These are phyloP conservation scores for Neonectria sp. DNA, from an alignment of 2,329 filamentous ascomycete genomes.

Conservation along the genomic window DNA sequence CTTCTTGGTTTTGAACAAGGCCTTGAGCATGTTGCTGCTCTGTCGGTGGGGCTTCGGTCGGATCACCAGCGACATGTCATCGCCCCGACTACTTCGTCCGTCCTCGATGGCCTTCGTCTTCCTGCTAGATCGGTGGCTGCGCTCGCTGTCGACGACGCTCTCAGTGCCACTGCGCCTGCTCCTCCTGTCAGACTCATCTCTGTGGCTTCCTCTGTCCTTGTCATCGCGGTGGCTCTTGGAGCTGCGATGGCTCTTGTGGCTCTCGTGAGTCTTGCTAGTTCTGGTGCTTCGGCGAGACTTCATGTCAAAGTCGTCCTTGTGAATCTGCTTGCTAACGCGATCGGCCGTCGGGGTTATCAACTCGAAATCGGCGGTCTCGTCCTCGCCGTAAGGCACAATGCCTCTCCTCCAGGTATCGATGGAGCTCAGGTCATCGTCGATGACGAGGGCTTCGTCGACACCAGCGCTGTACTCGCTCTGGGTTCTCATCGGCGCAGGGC, in stretches of 20 bases:
- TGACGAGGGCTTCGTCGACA: slow-evolving; percentile 70
- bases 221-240: slow-evolving; percentile 46
- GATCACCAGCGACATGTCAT: slow-evolving; percentile 58
- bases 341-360: slow-evolving; percentile 71
- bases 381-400: slow-evolving; percentile 63
- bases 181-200: slow-evolving; percentile 34
- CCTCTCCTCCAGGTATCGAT: slow-evolving; percentile 74
- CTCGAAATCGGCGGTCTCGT: slow-evolving; percentile 67
- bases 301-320: slow-evolving; percentile 59
- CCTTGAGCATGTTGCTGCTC: slow-evolving; percentile 69
- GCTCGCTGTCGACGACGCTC: slow-evolving; percentile 58
- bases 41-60: slow-evolving; percentile 64
- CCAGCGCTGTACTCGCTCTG: slow-evolving; percentile 52
- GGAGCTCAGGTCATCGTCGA: slow-evolving; percentile 71
- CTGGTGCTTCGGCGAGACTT: slow-evolving; percentile 54
- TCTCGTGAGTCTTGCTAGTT: slow-evolving; percentile 51
- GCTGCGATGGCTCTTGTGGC: slow-evolving; percentile 46
- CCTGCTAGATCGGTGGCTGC: slow-evolving; percentile 46
- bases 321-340: slow-evolving; percentile 57
- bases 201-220: slow-evolving; percentile 40
- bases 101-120: slow-evolving; percentile 56
- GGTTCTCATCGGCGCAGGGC: slow-evolving; percentile 45
- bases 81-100: slow-evolving; percentile 50
- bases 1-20: slow-evolving; percentile 69
- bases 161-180: slow-evolving; percentile 41